Evolutionary conservation across 805 yeast species (phyloP).

Genomic region (Clavispora fructus): DNA sequence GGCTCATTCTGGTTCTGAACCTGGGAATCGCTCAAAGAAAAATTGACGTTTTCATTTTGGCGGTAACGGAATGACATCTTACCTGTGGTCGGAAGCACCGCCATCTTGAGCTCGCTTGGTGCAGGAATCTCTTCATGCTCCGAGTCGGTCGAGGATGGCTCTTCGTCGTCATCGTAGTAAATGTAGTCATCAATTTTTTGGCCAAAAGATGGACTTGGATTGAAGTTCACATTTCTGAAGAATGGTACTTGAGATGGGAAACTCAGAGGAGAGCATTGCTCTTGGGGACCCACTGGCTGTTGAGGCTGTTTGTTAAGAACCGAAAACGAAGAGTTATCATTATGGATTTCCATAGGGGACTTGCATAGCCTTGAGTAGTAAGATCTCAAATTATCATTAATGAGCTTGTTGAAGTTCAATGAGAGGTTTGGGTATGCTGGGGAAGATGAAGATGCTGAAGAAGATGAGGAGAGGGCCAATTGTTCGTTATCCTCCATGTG

Average conservation of each 20-base stretch:
- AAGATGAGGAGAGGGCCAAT: slow-evolving; percentile 1
- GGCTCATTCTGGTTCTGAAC: slow-evolving; percentile 10
- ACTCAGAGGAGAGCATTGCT: slow-evolving; percentile 3
- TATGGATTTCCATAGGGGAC: slow-evolving; percentile 28
- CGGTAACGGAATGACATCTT: slow-evolving; percentile 37
- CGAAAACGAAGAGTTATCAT: slow-evolving; percentile 30
- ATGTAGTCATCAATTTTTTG: slow-evolving; percentile 31
- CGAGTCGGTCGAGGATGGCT: slow-evolving; percentile 4
- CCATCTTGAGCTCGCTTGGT: slow-evolving; percentile 5
- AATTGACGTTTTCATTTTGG: slow-evolving; percentile 30
- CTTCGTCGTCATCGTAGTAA: slow-evolving; percentile 25
- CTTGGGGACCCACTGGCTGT: neutral
- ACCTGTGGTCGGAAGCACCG: slow-evolving; percentile 9
- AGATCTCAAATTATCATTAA: slow-evolving; percentile 34
- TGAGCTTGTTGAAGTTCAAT: slow-evolving; percentile 31
- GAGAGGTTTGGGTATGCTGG: slow-evolving; percentile 14
- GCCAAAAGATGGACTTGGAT: slow-evolving; percentile 21
- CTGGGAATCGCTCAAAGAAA: slow-evolving; percentile 21
- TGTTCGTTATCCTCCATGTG: slow-evolving; percentile 18
- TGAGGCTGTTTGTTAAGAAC: slow-evolving; percentile 19
- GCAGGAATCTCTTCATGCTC: slow-evolving; percentile 14
- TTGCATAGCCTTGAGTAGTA: slow-evolving; percentile 24
- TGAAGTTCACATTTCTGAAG: slow-evolving; percentile 34
- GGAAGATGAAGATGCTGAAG: slow-evolving; percentile 1
- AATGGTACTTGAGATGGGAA: slow-evolving; percentile 25